Conservation (phyloP, 2,329 filamentous ascomycete species). For the Talaromyces sp. region DNA sequence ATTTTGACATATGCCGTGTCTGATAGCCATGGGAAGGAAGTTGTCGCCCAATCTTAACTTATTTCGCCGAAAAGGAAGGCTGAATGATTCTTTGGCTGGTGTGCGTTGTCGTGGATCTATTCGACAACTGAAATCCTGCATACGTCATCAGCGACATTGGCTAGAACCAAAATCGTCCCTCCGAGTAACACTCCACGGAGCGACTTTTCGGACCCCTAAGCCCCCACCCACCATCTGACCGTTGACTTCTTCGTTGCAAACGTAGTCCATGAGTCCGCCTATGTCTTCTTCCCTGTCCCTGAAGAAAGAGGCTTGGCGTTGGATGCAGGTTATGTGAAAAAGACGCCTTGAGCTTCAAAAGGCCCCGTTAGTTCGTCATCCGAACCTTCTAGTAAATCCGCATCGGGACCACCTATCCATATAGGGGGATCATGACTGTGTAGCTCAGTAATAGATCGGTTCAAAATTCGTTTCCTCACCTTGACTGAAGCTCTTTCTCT, state of each 20-base stretch:
- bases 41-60: neutral
- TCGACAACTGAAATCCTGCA: neutral
- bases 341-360: neutral
- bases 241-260: slow-evolving; percentile 1
- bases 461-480: neutral
- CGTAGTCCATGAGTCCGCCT: neutral
- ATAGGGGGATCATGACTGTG: neutral
- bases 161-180: neutral
- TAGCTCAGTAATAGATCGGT: neutral
- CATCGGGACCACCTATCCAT: neutral
- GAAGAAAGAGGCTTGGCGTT: neutral
- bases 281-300: neutral
- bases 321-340: neutral
- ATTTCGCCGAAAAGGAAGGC: neutral
- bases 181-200: neutral
- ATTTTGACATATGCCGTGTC: neutral
- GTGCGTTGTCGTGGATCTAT: neutral
- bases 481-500: neutral
- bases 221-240: neutral
- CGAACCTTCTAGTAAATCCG: neutral
- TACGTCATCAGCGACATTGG: neutral
- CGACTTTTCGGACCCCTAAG: neutral
- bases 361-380: neutral
- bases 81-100: neutral
- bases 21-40: neutral